Conservation (phyloP, 257 asterid genomes). For the Solanum boliviense region DNA sequence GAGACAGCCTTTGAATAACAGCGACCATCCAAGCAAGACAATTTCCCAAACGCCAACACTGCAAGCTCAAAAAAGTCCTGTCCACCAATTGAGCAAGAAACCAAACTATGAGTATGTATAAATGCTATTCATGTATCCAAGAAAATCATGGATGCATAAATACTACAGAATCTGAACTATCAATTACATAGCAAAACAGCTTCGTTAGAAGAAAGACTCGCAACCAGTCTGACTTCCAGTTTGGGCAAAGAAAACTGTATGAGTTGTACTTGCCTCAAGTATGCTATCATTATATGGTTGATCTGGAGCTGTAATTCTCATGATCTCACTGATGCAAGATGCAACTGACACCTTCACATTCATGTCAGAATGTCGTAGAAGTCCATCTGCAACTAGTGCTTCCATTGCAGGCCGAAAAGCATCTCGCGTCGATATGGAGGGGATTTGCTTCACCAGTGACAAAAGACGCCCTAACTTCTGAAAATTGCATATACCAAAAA, state of each 20-base stretch:
- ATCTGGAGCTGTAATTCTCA: conserved; percentile 19
- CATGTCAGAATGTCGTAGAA: conserved; percentile 5
- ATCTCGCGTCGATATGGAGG: not conserved
- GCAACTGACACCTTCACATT: conserved; percentile 12
- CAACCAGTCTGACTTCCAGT: not conserved
- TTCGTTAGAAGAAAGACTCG: not conserved
- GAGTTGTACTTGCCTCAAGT: conserved; percentile 4
- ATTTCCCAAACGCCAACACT: not conserved
- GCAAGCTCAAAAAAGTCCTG: conserved; percentile 5
- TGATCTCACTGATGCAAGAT: conserved; percentile 18
- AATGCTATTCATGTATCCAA: not conserved
- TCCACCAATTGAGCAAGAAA: not conserved
- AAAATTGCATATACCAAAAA: not conserved
- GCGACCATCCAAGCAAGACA: not conserved
- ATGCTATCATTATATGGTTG: conserved; percentile 4
- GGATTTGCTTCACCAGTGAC: conserved; percentile 3
- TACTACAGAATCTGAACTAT: not conserved
- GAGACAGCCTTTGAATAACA: conserved; percentile 8
- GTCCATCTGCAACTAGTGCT: conserved; percentile 12
- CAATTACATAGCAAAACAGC: not conserved
- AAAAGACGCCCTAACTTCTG: conserved; percentile 12
- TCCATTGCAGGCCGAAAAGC: not conserved
- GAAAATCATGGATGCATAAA: not conserved
- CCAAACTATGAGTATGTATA: not conserved
- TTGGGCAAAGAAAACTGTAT: not conserved